These are phyloP conservation scores for Yarrowia galli DNA, from an alignment of 1,139 yeast species.

Conservation along the genomic window DNA sequence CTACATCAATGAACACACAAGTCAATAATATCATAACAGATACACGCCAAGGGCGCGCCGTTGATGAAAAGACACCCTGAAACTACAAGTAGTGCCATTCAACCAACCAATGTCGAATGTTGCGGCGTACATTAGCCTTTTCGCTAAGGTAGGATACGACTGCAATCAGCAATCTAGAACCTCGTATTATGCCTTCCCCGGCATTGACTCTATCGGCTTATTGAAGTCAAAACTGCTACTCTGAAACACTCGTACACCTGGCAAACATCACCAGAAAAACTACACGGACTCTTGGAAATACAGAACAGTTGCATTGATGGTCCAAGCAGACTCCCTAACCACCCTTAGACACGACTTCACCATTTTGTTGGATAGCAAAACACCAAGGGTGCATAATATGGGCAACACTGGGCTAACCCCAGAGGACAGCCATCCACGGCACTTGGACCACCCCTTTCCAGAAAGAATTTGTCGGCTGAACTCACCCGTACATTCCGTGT, in stretches of 20 bases:
- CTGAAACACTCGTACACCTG: too few relatives aligned
- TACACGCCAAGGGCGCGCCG: neutral
- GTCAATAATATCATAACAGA: too few relatives aligned
- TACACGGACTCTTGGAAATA: neutral
- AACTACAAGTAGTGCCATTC: too few relatives aligned
- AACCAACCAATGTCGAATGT: neutral
- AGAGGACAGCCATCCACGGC: neutral
- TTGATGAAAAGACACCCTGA: neutral
- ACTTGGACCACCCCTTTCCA: neutral
- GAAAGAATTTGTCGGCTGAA: neutral
- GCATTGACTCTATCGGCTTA: neutral
- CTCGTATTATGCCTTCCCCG: conserved; percentile 4
- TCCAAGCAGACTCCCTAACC: neutral
- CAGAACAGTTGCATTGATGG: too few relatives aligned
- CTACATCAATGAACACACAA: too few relatives aligned
- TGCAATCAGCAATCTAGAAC: neutral
- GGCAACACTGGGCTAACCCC: conserved; percentile 15
- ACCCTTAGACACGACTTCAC: neutral
- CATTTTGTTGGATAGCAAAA: neutral
- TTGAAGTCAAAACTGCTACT: neutral
- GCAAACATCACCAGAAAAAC: neutral
- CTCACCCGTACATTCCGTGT: conserved; percentile 1
- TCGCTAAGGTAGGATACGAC: neutral
- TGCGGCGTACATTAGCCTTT: conserved; percentile 3
- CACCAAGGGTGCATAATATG: neutral